Conservation (phyloP, 2,329 filamentous ascomycete species). For the Aspergillus fumigatiaffinis region DNA sequence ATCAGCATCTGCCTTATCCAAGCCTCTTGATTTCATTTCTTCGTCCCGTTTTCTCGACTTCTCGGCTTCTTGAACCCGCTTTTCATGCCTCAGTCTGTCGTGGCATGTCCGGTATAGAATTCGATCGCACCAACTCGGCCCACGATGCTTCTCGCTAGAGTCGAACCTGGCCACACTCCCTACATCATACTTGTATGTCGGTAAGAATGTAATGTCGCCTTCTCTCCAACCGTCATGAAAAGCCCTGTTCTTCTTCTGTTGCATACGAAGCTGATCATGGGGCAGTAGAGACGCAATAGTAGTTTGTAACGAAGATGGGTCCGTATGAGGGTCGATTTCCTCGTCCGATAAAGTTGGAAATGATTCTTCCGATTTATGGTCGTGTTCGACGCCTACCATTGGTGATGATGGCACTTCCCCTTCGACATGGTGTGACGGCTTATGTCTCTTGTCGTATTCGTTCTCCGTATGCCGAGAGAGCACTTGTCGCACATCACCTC, state of each 20-base stretch:
- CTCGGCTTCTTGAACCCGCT: slow-evolving; percentile 59
- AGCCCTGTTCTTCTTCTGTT: slow-evolving; percentile 70
- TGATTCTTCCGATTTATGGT: slow-evolving; percentile 5
- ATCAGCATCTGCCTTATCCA: slow-evolving; percentile 69
- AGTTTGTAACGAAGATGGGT: slow-evolving; percentile 82
- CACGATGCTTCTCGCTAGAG: slow-evolving; percentile 87
- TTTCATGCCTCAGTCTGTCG: slow-evolving; percentile 64
- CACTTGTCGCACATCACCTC: slow-evolving; percentile 81
- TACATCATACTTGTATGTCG: slow-evolving; percentile 96
- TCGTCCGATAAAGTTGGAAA: slow-evolving; percentile 47
- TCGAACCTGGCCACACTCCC: slow-evolving; percentile 92
- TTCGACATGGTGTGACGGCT: slow-evolving; percentile 23
- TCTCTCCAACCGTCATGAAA: slow-evolving; percentile 93
- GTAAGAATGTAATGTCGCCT: slow-evolving; percentile 80
- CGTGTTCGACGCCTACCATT: slow-evolving; percentile 7
- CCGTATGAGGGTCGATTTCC: slow-evolving; percentile 66
- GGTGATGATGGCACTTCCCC: slow-evolving; percentile 16
- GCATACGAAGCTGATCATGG: slow-evolving; percentile 78
- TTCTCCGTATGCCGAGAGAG: slow-evolving; percentile 78
- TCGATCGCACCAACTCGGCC: slow-evolving; percentile 95
- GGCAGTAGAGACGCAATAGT: slow-evolving; percentile 82
- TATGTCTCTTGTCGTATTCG: slow-evolving; percentile 62
- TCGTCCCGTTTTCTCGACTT: slow-evolving; percentile 69
- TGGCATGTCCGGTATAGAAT: slow-evolving; percentile 78
- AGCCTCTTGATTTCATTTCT: slow-evolving; percentile 76